These are phyloP conservation scores for Pterocarpus macrocarpus DNA, from an alignment of 306 rosid genomes.

Conservation along the genomic window DNA sequence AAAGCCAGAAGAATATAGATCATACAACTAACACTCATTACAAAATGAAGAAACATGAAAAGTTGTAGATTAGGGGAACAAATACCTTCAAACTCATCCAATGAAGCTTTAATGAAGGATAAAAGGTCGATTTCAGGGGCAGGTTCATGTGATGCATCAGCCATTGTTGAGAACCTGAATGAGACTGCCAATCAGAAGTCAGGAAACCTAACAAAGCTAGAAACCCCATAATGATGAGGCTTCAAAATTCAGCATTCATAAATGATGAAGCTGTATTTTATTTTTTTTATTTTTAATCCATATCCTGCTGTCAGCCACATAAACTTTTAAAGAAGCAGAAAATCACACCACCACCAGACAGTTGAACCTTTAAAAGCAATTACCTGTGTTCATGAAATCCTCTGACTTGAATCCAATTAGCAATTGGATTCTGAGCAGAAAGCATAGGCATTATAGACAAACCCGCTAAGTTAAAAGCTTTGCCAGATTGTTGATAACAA, in stretches of 20 bases:
- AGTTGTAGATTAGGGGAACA: constrained; percentile 20
- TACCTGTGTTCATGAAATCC: constrained; percentile 57
- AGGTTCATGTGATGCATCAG: constrained; percentile 56
- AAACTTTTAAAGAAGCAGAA: constrained; percentile 11
- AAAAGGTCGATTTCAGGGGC: constrained; percentile 57
- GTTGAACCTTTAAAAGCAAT: constrained; percentile 35
- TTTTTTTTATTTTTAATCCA: not conserved
- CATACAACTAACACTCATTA: not conserved
- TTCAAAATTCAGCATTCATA: not conserved
- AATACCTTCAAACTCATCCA: constrained; percentile 79
- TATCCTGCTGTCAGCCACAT: constrained; percentile 1
- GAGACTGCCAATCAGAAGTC: constrained; percentile 63
- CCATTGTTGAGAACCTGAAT: constrained; percentile 71
- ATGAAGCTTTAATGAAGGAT: constrained; percentile 69
- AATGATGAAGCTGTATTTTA: not conserved
- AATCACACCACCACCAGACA: constrained; percentile 2
- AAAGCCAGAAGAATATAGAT: too few species aligned
- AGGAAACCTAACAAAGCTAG: constrained; percentile 53
- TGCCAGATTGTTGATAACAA: constrained; percentile 45
- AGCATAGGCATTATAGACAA: constrained; percentile 33
- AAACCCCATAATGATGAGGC: constrained; percentile 27
- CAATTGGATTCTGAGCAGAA: constrained; percentile 39
- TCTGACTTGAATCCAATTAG: constrained; percentile 36
- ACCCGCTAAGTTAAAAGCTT: constrained; percentile 28
- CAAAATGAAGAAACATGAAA: not conserved